Conservation (phyloP, 805 yeast species). For the Barnettozyma sucrosica region DNA sequence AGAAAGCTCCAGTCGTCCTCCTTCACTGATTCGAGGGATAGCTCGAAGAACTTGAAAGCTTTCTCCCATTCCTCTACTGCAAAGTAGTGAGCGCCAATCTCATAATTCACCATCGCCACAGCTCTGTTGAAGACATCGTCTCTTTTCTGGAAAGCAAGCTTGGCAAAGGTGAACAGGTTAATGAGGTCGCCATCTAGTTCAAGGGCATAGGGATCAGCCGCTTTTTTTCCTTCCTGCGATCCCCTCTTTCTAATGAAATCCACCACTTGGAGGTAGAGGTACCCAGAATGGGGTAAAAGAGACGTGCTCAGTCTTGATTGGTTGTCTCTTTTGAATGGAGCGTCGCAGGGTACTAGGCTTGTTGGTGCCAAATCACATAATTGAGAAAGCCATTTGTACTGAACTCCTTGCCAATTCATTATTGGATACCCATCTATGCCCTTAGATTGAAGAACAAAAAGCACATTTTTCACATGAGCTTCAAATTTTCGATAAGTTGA, state of each 20-base stretch:
- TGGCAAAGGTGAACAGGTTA: slow-evolving; percentile 31
- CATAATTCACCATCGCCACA: slow-evolving; percentile 39
- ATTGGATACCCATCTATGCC: slow-evolving; percentile 24
- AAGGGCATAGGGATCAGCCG: slow-evolving; percentile 13
- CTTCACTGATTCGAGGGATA: slow-evolving; percentile 32
- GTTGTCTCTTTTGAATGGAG: slow-evolving; percentile 29
- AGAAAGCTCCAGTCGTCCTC: slow-evolving; percentile 38
- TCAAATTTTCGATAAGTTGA: slow-evolving; percentile 59
- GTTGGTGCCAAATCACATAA: slow-evolving; percentile 45
- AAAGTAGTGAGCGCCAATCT: slow-evolving; percentile 45
- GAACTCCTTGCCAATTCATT: slow-evolving; percentile 54
- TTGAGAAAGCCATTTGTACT: slow-evolving; percentile 61
- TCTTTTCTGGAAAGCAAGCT: slow-evolving; percentile 32
- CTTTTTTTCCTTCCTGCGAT: slow-evolving; percentile 4
- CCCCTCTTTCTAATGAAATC: slow-evolving; percentile 27
- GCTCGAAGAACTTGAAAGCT: slow-evolving; percentile 38
- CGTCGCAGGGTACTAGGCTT: slow-evolving; percentile 33
- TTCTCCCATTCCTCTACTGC: slow-evolving; percentile 29
- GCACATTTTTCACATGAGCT: slow-evolving; percentile 52
- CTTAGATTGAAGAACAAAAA: slow-evolving; percentile 30
- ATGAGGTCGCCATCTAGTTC: slow-evolving; percentile 17
- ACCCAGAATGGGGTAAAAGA: slow-evolving; percentile 40
- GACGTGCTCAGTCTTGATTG: slow-evolving; percentile 20
- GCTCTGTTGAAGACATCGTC: slow-evolving; percentile 32
- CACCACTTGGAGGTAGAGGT: slow-evolving; percentile 35